Evolutionary conservation across 768 basidiomycete genomes (phyloP), one percentile per base, ranked within the genome.

Genomic region (Panellus pusillus): DNA sequence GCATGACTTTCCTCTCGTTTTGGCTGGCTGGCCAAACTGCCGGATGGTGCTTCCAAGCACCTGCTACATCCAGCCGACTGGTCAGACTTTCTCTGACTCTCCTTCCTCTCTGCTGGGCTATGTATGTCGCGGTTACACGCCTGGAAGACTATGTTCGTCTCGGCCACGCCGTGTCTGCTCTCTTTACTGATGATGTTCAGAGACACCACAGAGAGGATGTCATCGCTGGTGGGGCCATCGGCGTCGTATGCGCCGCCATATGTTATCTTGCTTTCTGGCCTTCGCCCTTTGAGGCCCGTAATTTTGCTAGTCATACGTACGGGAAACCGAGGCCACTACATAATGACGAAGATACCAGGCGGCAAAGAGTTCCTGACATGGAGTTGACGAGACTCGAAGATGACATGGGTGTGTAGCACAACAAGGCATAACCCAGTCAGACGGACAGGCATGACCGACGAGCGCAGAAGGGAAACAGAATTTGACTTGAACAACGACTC

Each of bases 121-220:
- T 72, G 0, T 86, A 80, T 72, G 83, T 89, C 11, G 84, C 82
- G 9, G 67, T 87, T 9, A 76, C 83, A 11, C 74, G 85, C 36
- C 57, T 87, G 13, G 80, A 87, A 66, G 86, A 87, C 65, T 81
- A 86, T 62, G 86, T 86, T 43, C 60, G 83, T 73, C 15, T 3
- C 17, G 36, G 40, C 24, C 24, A 24, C 24, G 24, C 24, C 32
- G 19, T 45, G 12, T n/a, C 43, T 38, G 19, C 35, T 24, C 29
- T 40, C 28, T 32, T 35, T 19, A 14, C 53, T 62, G 14, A 58
- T 47, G 44, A 18, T 49, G 37, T 36, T 17, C 63, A 87, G 86
- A 70, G 80, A 60, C 86, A 88, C 64, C 83, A 86, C 66, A 81
- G 79, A 65, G 85, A 86, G 67, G 86, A 88, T 62, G 79, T 87